Base-by-base conservation (phyloP, 2,329 filamentous ascomycete species). In the Venturia oleaginea region DNA sequence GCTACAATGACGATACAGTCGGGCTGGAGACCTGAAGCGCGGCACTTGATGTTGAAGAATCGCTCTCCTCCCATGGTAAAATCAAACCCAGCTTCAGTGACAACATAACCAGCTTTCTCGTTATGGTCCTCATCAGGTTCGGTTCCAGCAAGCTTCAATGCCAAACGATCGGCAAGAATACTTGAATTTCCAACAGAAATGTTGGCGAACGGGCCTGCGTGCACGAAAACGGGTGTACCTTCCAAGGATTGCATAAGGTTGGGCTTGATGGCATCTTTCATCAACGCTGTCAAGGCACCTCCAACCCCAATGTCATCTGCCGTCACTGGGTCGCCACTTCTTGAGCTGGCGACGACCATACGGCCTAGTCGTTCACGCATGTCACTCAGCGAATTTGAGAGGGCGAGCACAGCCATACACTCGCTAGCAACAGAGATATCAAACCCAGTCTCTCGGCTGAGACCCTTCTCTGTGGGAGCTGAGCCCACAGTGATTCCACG, bases 11-110 rank as follows among this genome's bases (percentile, higher is more conserved):
- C 91, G 7, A 96, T 92, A 1, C 92, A 91, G 72, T 99, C 94
- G 1, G 94, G 94, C 2, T 91, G 86, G 57, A 99, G 87, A 30
- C 93, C 93, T 6, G 93, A 97, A 11, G 92, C 90, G 66, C 94
- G 89, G 80, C 94, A 97, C 83, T 99, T 99, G 83, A 99, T 97
- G 81, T 99, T 97, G 86, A 99, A 97, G 84, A 99, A 99, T 62
- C 94, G 89, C 83, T 99, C 94, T 68, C 94, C 94, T 68, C 94
- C 94, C 94, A 99, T 99, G 71, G 94, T 97, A 79, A 99, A 99
- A 78, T 99, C 94, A 76, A 99, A 99, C 11, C 94, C 94, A 63
- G 94, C 93, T 77, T 99, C 94, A 1, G 94, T 99, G 43, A 99
- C 87, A 27, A 97, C 93, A 71, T 94, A 97, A 11, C 94, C 94